Percentiles rank a stretch among this genome's conserved stretches.
phyloP scores from a whole-genome alignment of 805 yeast species.

The Babjeviella inositovora region DNA sequence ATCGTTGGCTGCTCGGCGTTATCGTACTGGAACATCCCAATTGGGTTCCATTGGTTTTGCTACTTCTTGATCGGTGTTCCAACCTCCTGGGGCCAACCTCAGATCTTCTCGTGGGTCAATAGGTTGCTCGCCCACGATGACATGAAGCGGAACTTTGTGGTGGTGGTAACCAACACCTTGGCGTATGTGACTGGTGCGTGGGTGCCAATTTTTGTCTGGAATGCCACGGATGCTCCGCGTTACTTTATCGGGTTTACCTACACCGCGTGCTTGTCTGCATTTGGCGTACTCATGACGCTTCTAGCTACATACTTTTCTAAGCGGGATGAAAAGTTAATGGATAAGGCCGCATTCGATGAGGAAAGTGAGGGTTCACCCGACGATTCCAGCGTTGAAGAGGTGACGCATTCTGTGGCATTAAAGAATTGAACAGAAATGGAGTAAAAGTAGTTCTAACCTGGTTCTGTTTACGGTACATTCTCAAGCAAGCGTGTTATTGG shows the following conservation, averaged over 20 bases:
- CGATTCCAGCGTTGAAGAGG: too few species aligned
- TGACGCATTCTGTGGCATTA: too few species aligned
- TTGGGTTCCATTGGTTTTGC: slow-evolving; percentile 29
- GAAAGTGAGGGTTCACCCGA: too few species aligned
- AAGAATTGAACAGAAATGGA: too few species aligned
- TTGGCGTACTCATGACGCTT: slow-evolving; percentile 13
- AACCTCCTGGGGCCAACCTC: slow-evolving; percentile 35
- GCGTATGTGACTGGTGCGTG: slow-evolving; percentile 23
- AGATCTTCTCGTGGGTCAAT: slow-evolving; percentile 41
- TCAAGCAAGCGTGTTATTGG: too few species aligned
- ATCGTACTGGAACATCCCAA: slow-evolving; percentile 30
- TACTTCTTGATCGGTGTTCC: slow-evolving; percentile 32
- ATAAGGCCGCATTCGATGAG: not conserved
- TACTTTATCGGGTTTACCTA: slow-evolving; percentile 20
- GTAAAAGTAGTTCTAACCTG: too few species aligned
- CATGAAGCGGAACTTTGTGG: slow-evolving; percentile 15
- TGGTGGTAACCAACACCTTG: slow-evolving; percentile 20
- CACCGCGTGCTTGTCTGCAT: slow-evolving; percentile 12
- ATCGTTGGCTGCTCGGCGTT: slow-evolving; percentile 23
- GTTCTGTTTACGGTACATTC: too few species aligned
- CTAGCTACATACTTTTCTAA: slow-evolving; percentile 7
- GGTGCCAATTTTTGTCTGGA: slow-evolving; percentile 23
- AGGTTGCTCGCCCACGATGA: slow-evolving; percentile 16
- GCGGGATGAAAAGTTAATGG: slow-evolving; percentile 7
- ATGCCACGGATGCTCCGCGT: slow-evolving; percentile 15